phyloP scores from a whole-genome alignment of 306 rosid genomes.

The Sicyos baderoa region DNA sequence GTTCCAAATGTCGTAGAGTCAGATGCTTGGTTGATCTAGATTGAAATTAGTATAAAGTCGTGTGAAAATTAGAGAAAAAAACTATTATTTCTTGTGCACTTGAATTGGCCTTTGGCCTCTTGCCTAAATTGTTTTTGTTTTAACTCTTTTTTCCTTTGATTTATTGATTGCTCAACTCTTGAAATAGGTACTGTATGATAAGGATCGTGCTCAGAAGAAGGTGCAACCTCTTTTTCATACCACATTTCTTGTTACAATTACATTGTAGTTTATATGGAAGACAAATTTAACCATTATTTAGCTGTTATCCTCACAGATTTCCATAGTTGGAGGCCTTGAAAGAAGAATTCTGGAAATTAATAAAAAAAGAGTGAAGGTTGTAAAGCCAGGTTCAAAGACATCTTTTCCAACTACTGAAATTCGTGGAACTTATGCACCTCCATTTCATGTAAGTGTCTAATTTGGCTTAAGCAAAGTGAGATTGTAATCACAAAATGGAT shows the following conservation, averaged over 20 bases:
- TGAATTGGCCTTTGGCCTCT: background rate
- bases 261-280: background rate
- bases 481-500: no score
- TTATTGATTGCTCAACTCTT: conserved; percentile 20
- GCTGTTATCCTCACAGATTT: conserved; percentile 37
- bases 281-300: conserved; percentile 4
- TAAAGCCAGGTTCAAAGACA: conserved; percentile 90
- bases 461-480: background rate
- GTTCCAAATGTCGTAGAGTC: background rate
- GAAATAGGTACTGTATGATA: conserved; percentile 74
- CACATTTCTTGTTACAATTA: conserved; percentile 17
- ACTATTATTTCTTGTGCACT: conserved; percentile 2
- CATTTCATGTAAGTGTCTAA: conserved; percentile 79
- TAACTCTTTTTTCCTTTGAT: conserved; percentile 6
- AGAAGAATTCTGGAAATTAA: conserved; percentile 77
- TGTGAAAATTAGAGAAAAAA: background rate
- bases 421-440: conserved; percentile 91
- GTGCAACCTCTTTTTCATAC: conserved; percentile 29
- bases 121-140: background rate
- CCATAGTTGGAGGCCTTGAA: conserved; percentile 62
- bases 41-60: background rate
- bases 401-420: conserved; percentile 87
- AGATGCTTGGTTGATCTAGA: background rate
- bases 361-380: conserved; percentile 78
- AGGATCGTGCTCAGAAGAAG: conserved; percentile 70